Base-by-base conservation (phyloP, 2,329 filamentous ascomycete species). In the Lojkania enalia region DNA sequence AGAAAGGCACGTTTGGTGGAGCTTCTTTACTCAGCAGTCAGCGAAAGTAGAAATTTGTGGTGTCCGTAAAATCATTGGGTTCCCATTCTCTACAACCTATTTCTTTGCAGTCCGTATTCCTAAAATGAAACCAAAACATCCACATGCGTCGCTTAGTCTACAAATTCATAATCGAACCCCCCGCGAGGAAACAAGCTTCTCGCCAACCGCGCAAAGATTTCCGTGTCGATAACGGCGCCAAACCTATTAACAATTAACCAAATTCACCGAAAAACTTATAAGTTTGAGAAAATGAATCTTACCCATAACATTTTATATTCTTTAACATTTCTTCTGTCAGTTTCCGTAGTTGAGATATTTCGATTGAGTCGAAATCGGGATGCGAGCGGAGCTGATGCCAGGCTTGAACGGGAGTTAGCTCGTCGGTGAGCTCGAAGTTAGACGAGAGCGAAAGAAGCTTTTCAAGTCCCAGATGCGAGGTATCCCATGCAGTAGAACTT, bases 331-430 rank as follows among this genome's bases (percentile, higher is more conserved):
- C 53, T 9, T 54, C 49, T 12, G 55, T 56, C 38, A 68, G 42
- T 11, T 36, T 31, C 18, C 53, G 54, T 42, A 71, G 39, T 2
- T 30, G 35, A 2, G 40, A 38, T 0, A 57, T 30, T 4, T 57
- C 57, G 9, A 69, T 21, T 11, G 20, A 29, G 1, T 38, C 20
- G 39, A 68, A 62, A 6, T 51, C 51, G 2, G 52, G 46, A 44
- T 66, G 58, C 16, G 44, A 36, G 11, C 53, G 52, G 6, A 71
- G 56, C 16, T 58, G 46, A 32, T 65, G 56, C 68, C 67, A 70
- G 3, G 63, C 67, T 42, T 72, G 69, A 1, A 71, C 60, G 0
- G 69, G 69, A 2, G 68, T 72, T 2, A 71, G 39, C 23, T 70
- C 64, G 7, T 54, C 54, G 3, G 52, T 46, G 3, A 58, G 54